phyloP scores from a whole-genome alignment of 495 filamentous ascomycete species.

The Xylaria cubensis region DNA sequence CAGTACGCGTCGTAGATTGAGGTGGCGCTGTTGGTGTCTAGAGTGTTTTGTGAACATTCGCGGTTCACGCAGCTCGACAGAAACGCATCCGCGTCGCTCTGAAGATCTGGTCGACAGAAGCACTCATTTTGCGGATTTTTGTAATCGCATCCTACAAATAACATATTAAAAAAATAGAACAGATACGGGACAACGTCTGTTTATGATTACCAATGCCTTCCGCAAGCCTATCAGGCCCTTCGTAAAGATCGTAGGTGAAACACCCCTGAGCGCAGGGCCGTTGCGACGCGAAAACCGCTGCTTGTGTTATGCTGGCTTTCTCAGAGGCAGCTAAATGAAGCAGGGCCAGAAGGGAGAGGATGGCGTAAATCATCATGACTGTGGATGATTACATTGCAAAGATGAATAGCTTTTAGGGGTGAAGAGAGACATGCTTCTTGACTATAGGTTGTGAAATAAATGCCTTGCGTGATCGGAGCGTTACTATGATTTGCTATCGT shows the following conservation, averaged over 20 bases:
- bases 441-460: not conserved
- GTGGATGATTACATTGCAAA: not conserved
- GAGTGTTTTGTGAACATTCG: constrained; percentile 11
- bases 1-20: constrained; percentile 32
- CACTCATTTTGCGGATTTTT: constrained; percentile 13
- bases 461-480: not conserved
- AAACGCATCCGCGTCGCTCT: constrained; percentile 10
- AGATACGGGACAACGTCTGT: not conserved
- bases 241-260: not conserved
- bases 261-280: constrained; percentile 16
- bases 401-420: not conserved
- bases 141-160: constrained; percentile 10
- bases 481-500: not conserved
- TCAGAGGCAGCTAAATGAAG: constrained; percentile 1
- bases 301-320: not conserved
- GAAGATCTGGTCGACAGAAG: constrained; percentile 23
- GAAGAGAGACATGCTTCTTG: not conserved
- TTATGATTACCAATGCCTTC: not conserved
- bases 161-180: not conserved
- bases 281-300: constrained; percentile 2
- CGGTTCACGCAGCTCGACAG: constrained; percentile 15
- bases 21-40: constrained; percentile 23
- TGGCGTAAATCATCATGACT: not conserved
- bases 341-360: not conserved
- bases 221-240: constrained; percentile 2